Conservation (phyloP, 257 asterid genomes). For the Przewalskia tangutica region DNA sequence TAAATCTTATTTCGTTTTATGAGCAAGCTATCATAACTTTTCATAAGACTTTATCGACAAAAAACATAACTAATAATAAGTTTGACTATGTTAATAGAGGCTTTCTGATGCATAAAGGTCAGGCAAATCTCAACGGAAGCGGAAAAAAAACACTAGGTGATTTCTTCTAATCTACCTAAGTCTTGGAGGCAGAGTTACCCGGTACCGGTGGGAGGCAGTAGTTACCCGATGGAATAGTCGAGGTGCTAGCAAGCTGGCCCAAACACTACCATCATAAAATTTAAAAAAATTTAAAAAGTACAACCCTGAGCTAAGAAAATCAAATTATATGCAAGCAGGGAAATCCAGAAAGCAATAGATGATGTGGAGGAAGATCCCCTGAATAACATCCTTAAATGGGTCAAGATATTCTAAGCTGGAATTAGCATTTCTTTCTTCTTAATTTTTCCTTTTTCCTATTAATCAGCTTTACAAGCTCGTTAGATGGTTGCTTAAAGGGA, state of each 20-base stretch:
- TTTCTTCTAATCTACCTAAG: background rate
- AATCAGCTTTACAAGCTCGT: background rate
- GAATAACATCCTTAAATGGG: background rate
- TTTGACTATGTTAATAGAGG: background rate
- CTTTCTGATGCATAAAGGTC: background rate
- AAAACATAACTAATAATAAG: background rate
- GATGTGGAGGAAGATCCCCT: background rate
- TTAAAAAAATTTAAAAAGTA: background rate
- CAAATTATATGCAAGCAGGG: background rate
- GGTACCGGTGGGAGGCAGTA: background rate
- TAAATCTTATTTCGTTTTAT: background rate
- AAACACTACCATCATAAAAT: background rate
- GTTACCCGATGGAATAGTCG: background rate
- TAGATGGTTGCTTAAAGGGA: background rate
- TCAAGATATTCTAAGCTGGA: background rate
- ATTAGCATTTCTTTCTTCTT: background rate
- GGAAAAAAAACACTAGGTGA: background rate
- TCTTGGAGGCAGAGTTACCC: background rate
- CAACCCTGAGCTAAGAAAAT: background rate
- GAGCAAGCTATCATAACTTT: background rate
- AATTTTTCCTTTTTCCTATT: background rate
- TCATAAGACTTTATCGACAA: background rate
- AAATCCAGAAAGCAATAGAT: background rate
- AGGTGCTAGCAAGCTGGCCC: background rate
- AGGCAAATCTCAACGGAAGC: background rate